Conservation (phyloP, 768 basidiomycete species). For the Coprinellus aureogranulatus region DNA sequence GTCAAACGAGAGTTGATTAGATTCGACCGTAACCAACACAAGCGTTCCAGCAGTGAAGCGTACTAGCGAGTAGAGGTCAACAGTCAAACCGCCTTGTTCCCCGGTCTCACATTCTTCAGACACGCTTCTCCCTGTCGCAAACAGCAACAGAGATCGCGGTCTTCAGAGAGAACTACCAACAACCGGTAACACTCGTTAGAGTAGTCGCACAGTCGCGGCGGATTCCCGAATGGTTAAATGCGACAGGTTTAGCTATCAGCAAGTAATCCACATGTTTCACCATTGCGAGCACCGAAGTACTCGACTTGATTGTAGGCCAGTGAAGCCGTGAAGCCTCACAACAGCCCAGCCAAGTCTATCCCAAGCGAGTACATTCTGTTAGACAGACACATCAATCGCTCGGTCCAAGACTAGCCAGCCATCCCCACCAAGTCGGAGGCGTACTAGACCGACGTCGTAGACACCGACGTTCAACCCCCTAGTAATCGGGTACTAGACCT, state of each 20-base stretch:
- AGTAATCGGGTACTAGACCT: no score
- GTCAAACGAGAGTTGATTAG: constrained; percentile 19
- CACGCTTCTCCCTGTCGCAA: no score
- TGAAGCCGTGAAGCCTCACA: not conserved
- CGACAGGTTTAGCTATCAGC: constrained; percentile 1
- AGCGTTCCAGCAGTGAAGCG: constrained; percentile 8
- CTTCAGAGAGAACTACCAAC: no score
- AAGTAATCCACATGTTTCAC: not conserved
- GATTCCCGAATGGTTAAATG: not conserved
- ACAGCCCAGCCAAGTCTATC: not conserved
- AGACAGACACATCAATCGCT: no score
- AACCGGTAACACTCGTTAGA: not conserved
- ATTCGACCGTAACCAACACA: constrained; percentile 16
- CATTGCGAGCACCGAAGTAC: not conserved
- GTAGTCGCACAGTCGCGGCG: not conserved
- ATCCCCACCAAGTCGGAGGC: no score
- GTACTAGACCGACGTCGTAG: no score
- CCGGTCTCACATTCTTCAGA: constrained; percentile 46
- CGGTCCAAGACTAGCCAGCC: no score
- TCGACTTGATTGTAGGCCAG: not conserved
- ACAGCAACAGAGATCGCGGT: no score
- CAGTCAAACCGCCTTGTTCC: constrained; percentile 40
- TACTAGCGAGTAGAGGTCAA: constrained; percentile 21
- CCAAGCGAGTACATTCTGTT: constrained; percentile 1
- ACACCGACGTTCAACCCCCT: no score